These are phyloP conservation scores for Vitis hybrid DNA, from an alignment of 177 flowering plant species.

Conservation along the genomic window DNA sequence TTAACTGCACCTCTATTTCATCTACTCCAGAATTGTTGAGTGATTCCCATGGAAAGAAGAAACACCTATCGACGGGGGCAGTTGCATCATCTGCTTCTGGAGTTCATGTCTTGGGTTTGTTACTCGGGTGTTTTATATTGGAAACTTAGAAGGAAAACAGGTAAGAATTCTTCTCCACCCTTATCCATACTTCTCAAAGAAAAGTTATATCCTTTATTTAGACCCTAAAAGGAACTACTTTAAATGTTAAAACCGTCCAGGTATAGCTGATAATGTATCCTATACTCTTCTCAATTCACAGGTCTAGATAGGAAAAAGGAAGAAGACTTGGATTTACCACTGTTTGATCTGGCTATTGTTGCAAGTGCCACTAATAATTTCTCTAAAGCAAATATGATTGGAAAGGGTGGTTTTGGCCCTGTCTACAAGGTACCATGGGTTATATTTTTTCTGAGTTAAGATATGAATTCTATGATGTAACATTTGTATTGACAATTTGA, in stretches of 20 bases:
- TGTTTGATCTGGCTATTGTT: slow-evolving; percentile 16
- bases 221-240: background rate
- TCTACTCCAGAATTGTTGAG: background rate
- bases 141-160: too few species aligned
- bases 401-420: slow-evolving; percentile 36
- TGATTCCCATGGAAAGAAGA: too few species aligned
- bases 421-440: slow-evolving; percentile 26
- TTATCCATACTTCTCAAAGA: too few species aligned
- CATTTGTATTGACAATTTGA: too few species aligned
- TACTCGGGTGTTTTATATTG: too few species aligned
- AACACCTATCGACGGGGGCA: too few species aligned
- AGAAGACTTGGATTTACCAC: slow-evolving; percentile 18
- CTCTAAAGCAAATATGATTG: slow-evolving; percentile 21
- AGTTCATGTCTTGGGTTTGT: too few species aligned
- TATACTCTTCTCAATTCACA: background rate
- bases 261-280: background rate
- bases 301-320: background rate
- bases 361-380: slow-evolving; percentile 31
- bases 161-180: too few species aligned
- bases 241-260: background rate
- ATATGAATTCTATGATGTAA: too few species aligned
- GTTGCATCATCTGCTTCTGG: too few species aligned
- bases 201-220: too few species aligned
- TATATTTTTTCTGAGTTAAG: background rate
- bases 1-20: background rate